Evolutionary conservation across 2,329 filamentous ascomycete species (phyloP).

Genomic region (Diplodia intermedia): DNA sequence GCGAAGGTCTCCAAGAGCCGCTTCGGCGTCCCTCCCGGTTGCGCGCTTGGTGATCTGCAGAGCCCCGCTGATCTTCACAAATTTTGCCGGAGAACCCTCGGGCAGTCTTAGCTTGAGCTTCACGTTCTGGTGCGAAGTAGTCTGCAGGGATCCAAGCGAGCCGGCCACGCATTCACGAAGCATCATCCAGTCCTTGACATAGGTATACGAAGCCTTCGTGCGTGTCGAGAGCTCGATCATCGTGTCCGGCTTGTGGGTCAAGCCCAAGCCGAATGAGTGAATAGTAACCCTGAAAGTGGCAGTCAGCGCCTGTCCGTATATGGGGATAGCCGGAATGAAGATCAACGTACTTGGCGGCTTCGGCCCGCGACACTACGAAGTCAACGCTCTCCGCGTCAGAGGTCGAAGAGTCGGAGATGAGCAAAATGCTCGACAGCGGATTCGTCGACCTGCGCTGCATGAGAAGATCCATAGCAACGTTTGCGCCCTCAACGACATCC

Average conservation of each 20-base stretch:
- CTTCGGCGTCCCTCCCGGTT: constrained; percentile 92
- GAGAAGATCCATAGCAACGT: constrained; percentile 96
- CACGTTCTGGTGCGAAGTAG: constrained; percentile 96
- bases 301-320: constrained; percentile 34
- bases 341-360: constrained; percentile 85
- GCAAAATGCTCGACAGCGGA: constrained; percentile 89
- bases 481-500: constrained; percentile 96
- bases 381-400: constrained; percentile 95
- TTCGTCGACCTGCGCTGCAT: constrained; percentile 98
- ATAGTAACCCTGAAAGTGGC: constrained; percentile 74
- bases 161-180: constrained; percentile 93
- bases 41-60: constrained; percentile 96
- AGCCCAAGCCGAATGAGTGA: constrained; percentile 92
- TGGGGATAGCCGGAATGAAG: not conserved
- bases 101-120: constrained; percentile 93
- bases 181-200: constrained; percentile 99
- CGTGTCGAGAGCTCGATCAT: constrained; percentile 97
- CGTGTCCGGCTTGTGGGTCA: constrained; percentile 97
- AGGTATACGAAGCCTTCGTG: constrained; percentile 96
- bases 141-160: constrained; percentile 89
- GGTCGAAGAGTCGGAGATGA: constrained; percentile 96
- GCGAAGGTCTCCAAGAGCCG: constrained; percentile 85
- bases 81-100: constrained; percentile 96
- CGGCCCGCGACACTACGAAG: constrained; percentile 94
- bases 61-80: constrained; percentile 97